Conservation (phyloP, 352 stramenopile genomes). For the Pythium scleroteichum region DNA sequence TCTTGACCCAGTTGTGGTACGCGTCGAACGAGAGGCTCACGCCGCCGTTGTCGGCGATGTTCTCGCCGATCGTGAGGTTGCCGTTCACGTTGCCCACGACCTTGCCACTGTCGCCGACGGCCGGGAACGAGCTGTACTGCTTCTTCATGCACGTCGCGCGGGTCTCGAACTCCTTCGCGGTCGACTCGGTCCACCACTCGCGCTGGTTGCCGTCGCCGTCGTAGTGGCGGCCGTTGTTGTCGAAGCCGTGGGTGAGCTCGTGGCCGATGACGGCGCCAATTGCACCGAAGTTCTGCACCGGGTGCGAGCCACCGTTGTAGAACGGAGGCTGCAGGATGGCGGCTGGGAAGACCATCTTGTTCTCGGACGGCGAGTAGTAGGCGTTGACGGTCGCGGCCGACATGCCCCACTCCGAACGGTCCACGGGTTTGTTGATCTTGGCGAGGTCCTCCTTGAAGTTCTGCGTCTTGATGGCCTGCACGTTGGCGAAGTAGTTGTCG, state of each 20-base stretch:
- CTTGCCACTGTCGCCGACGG: slow-evolving; percentile 33
- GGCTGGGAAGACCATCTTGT: slow-evolving; percentile 94
- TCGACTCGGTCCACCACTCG: slow-evolving; percentile 89
- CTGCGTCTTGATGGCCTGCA: slow-evolving; percentile 39
- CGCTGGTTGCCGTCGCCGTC: slow-evolving; percentile 87
- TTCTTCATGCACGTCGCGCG: slow-evolving; percentile 56
- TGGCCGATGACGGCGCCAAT: slow-evolving; percentile 92
- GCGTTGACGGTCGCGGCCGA: slow-evolving; percentile 89
- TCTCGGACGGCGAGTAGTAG: slow-evolving; percentile 57
- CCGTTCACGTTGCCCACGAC: slow-evolving; percentile 56
- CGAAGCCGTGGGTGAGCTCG: slow-evolving; percentile 94
- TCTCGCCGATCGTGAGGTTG: slow-evolving; percentile 64
- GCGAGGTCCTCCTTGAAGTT: slow-evolving; percentile 32
- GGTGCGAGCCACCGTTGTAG: slow-evolving; percentile 76
- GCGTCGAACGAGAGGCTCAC: slow-evolving; percentile 56
- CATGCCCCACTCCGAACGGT: slow-evolving; percentile 81
- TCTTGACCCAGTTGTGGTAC: slow-evolving; percentile 39
- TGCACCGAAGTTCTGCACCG: slow-evolving; percentile 89
- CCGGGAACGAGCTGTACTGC: slow-evolving; percentile 39
- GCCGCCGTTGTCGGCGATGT: slow-evolving; percentile 79
- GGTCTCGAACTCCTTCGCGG: slow-evolving; percentile 64
- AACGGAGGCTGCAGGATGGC: slow-evolving; percentile 93
- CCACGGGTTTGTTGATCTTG: slow-evolving; percentile 40
- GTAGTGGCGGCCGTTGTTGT: slow-evolving; percentile 88
- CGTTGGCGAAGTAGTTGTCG: slow-evolving; percentile 55